Base-by-base conservation (phyloP, 83 land plant genomes). In the Picea mariana region DNA sequence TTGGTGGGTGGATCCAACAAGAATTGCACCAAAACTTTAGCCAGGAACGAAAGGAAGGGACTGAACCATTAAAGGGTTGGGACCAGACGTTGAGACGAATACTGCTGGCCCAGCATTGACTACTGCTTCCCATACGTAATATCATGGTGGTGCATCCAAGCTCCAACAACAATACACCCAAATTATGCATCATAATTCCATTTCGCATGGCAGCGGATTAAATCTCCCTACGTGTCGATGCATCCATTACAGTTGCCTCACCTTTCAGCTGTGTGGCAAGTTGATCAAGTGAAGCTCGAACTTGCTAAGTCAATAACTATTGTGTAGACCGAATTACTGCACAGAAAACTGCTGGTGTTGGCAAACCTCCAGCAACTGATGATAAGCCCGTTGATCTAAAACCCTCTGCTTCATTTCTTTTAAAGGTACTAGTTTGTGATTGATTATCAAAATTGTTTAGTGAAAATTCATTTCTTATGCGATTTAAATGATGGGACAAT, bases 11-110 rank as follows among this genome's bases (percentile, higher is more conserved):
- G 82, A 63, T 83, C 91, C 95, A 78, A 81, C 64, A 55, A 87
- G 89, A 64, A 86, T 62, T n/a, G 86, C 76, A 77, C 93, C 88
- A 79, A 83, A 86, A 79, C 85, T 84, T 62, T 91, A 71, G 47
- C 90, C 90, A 1, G 94, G 86, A 65, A 84, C 88, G 55, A 90
- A 88, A 49, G 93, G 95, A 79, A 90, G 82, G 81, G 97, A 84
- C 96, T 95, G 99, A 81, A 96, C 99, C 99, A 96, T 96, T 55
- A 96, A 83, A 75, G 99, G 98, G 82, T 96, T 96, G 3, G 99
- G 99, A 4, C 98, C 98, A 76, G 95, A 80, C 34, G 89, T 80
- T 16, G 98, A 95, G 64, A 96, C 82, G 65, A 90, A 96, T 71
- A 96, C 88, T 9, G 98, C 96, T 78, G 98, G 98, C 44, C 99